These are phyloP conservation scores for Mucor velutinosus DNA, from an alignment of 371 early-diverging fungal species.

Conservation along the genomic window DNA sequence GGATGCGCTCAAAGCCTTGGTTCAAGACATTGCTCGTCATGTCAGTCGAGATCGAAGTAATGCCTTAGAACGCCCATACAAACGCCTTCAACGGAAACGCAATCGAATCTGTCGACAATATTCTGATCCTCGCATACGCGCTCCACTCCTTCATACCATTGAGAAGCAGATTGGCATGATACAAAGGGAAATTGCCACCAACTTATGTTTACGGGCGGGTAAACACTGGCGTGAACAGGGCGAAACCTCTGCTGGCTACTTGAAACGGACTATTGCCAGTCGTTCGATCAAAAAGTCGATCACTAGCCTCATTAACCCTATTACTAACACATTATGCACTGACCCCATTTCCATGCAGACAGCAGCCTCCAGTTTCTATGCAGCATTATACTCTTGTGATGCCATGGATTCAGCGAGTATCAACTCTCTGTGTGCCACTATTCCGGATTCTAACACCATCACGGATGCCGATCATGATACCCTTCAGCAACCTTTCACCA, in stretches of 20 bases:
- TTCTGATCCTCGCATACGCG: constrained; percentile 1
- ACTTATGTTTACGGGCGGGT: neutral
- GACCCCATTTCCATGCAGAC: neutral
- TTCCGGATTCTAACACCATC: no score
- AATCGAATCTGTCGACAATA: no score
- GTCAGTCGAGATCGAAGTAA: neutral
- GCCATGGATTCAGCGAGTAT: neutral
- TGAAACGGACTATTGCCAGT: no score
- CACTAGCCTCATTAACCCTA: neutral
- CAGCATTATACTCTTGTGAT: neutral
- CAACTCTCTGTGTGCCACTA: no score
- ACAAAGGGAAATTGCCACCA: constrained; percentile 4
- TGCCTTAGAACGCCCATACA: neutral
- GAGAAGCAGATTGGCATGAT: neutral
- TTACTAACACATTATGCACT: neutral
- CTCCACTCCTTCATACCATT: neutral
- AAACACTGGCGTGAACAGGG: constrained; percentile 9
- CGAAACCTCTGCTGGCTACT: no score
- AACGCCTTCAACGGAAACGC: constrained; percentile 1
- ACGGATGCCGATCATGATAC: no score
- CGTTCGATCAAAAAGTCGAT: constrained; percentile 2
- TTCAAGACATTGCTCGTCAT: neutral
- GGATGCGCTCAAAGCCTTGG: no score
- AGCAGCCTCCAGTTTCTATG: neutral
- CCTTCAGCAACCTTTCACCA: neutral